phyloP scores from a whole-genome alignment of 2,329 filamentous ascomycete genomes.

The Fusarium denticulatum region DNA sequence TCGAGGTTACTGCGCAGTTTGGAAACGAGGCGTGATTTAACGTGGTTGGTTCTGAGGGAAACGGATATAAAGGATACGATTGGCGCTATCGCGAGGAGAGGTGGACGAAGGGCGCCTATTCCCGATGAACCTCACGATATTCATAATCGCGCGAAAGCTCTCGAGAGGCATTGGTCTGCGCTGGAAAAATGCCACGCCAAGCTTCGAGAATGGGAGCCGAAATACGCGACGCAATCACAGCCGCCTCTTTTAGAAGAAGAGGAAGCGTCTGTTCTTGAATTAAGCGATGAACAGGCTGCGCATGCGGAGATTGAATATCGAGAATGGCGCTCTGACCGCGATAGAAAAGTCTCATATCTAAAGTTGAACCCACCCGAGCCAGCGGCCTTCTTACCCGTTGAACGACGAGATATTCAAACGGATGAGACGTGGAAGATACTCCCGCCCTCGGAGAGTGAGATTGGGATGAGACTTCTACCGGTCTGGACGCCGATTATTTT shows the following conservation, averaged over 20 bases:
- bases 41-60: conserved; percentile 13
- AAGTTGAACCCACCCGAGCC: conserved; percentile 5
- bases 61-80: conserved; percentile 23
- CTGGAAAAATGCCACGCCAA: conserved; percentile 28
- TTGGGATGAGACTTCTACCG: background rate
- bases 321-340: conserved; percentile 13
- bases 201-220: conserved; percentile 24
- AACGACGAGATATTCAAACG: conserved; percentile 9
- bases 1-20: conserved; percentile 19
- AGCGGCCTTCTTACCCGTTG: background rate
- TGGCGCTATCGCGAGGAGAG: conserved; percentile 15
- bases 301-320: conserved; percentile 18
- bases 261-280: background rate
- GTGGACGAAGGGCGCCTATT: conserved; percentile 4
- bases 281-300: conserved; percentile 9
- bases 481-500: conserved; percentile 18
- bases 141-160: conserved; percentile 9
- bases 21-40: conserved; percentile 25
- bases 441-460: background rate
- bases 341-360: conserved; percentile 12
- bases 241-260: background rate
- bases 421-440: conserved; percentile 18
- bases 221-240: conserved; percentile 1
- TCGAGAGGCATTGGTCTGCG: conserved; percentile 22
- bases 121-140: conserved; percentile 15